Evolutionary conservation across 2,329 filamentous ascomycete species (phyloP), one percentile per base, ranked within the genome.

Genomic region (Endoconidiophora laricicola): DNA sequence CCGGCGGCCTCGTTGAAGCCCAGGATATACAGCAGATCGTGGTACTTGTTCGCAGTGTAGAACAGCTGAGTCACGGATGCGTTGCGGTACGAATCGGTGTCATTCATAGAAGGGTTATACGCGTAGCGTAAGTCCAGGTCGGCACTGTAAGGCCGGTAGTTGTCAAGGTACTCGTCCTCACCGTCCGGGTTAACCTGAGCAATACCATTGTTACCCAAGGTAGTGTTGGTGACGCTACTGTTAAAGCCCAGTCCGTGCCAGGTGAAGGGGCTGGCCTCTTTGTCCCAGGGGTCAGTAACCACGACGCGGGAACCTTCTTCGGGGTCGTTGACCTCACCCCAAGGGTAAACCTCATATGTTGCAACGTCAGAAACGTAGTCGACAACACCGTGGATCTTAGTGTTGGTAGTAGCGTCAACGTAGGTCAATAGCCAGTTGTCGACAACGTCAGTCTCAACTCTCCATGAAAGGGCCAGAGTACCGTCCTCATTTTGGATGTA

Each of bases 371-470:
- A 65, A 43, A 74, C 70, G 53, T 76, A 78, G 61, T 79, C 72
- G 22, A 75, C 68, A 18, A 76, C 73, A 47, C 69, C 72, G 45
- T 72, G 63, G 6, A 79, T 57, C 44, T 70, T 60, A 18, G 66
- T 63, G 29, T 66, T 68, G 47, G 64, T 65, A 3, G 60, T 59
- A 3, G 72, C 71, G 47, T 78, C 70, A 29, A 78, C 67, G 56
- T 78, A 79, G 2, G 71, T 71, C 40, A 76, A 60, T n/a, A 78
- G 66, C 73, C 73, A 79, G 61, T 77, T 73, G 53, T 70, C 67
- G 6, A 65, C 53, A 39, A 76, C 60, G 51, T 78, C 73, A 2
- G 74, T 78, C 65, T 78, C 74, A 9, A 79, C 64, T 57, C 74
- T 65, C 75, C 74, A 79, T 0, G 71, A 64, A 18, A 78, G 63